Evolutionary conservation across 176 grass and related monocot species (phyloP), one percentile per base, ranked within the genome.

Genomic region (Poa annua): DNA sequence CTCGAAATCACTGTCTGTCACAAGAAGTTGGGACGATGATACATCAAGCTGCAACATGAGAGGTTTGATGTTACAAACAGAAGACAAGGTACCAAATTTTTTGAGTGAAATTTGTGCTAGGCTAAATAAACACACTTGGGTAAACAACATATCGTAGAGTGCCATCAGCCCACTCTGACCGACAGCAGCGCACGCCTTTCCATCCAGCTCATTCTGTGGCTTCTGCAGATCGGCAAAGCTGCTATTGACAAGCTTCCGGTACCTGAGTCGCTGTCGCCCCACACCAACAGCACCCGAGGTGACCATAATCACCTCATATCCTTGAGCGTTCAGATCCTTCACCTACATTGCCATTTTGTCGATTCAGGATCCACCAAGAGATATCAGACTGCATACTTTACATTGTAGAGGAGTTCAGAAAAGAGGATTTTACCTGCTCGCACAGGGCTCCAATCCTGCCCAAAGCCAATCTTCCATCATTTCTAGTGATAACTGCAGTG

Each of bases 111-210:
- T 80, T 83, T 24, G 55, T 66, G 29, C 11, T 56, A 78, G 72
- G 52, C 68, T 45, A 80, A 66, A 79, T 61, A 83, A 84, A 83
- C 80, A 79, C 29, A 93, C 96, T 83, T 99, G 96, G 62, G 76
- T 99, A 78, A 99, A 99, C 87, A 99, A 79, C 76, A 82, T 62
- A 52, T 99, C 96, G 0, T 98, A 98, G 71, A 99, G 81, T 76
- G 96, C 96, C 96, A 99, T 99, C 38, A 99, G 85, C 21, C 93
- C 96, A 80, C 87, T 99, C 81, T 99, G 96, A 68, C 96, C 96
- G 83, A 96, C 96, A 15, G 92, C 89, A 15, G 96, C 96, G 34
- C 93, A 96, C 41, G 96, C 92, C 84, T 99, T 99, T 7, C 96
- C 96, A 71, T 99, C 91, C 67, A 99, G 79, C 78, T 99, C 96